Evolutionary conservation across 805 yeast species (phyloP), one percentile per base, ranked within the genome.

Genomic region (Tetrapisispora fleetii): DNA sequence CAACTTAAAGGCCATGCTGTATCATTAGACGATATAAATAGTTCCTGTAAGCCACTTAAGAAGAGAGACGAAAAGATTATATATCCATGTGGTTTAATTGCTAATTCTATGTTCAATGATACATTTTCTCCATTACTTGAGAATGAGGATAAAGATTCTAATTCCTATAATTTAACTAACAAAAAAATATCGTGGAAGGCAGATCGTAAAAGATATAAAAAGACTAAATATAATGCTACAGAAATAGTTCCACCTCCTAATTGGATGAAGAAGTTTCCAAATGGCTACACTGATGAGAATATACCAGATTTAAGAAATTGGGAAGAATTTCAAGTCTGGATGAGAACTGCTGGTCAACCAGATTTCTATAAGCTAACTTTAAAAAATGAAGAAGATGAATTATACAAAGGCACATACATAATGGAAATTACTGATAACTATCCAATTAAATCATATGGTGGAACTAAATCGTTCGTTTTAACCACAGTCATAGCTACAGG

Each of bases 331-430:
- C 91, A 85, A 58, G 85, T 85, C 56, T 85, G 95, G 95, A 85
- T 85, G 91, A 75, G 87, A 52, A 89, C 97, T 1, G 96, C 98
- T 0, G 96, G 95, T 0, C 72, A 91, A 53, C 95, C 98, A 27
- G 79, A 83, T 13, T 91, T 93, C 61, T 80, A 84, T 73, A 91
- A 93, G 63, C 68, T 89, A 36, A 90, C 89, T 39, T 75, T 83
- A 42, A 79, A 84, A 56, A 90, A 87, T 67, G 83, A 79, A 50
- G 71, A 78, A 2, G 70, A 70, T 1, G 59, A 76, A 1, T 65
- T 91, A 51, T 52, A 63, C 1, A 69, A 76, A 11, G 98, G 98
- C 3, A 77, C 78, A 11, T 93, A 91, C 64, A 72, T 75, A 50
- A 67, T 89, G 40, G 74, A 74, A 45, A 76, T 91, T 51, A 87